Percentiles rank a stretch among this genome's conserved stretches.
Evolutionary conservation across 176 grass and related monocot species (phyloP).

Genomic region (Hordeum marinum): DNA sequence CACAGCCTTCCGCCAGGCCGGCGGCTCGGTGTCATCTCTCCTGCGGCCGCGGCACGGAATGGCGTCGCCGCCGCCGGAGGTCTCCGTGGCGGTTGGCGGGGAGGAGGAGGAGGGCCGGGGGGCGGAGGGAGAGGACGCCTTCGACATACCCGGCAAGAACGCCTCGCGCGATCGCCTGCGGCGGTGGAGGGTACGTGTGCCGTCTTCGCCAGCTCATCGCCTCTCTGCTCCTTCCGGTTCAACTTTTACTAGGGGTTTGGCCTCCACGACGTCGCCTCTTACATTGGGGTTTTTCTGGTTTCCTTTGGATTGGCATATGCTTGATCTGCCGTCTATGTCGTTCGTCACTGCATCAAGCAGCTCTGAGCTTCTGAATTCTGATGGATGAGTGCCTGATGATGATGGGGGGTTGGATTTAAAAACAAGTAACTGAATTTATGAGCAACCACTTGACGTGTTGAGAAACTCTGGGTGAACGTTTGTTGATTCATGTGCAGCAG

Average conservation of each 20-base stretch:
- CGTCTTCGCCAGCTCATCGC: neutral
- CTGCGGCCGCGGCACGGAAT: neutral
- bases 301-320: neutral
- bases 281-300: neutral
- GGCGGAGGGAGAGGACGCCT: slow-evolving; percentile 16
- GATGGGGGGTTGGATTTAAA: neutral
- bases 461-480: neutral
- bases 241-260: neutral
- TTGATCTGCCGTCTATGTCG: neutral
- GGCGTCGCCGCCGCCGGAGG: slow-evolving; percentile 17
- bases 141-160: slow-evolving; percentile 61
- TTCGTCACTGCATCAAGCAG: neutral
- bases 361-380: neutral
- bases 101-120: neutral
- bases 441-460: neutral
- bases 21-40: neutral
- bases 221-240: neutral
- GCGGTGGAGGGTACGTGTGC: slow-evolving; percentile 46
- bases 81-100: neutral
- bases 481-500: neutral
- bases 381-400: neutral
- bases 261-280: neutral
- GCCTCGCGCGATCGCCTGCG: slow-evolving; percentile 38
- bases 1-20: neutral
- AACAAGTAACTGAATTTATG: neutral